Evolutionary conservation across 1,284 basidiomycete genomes (phyloP).

Genomic region (Coniferiporia sulphurascens): DNA sequence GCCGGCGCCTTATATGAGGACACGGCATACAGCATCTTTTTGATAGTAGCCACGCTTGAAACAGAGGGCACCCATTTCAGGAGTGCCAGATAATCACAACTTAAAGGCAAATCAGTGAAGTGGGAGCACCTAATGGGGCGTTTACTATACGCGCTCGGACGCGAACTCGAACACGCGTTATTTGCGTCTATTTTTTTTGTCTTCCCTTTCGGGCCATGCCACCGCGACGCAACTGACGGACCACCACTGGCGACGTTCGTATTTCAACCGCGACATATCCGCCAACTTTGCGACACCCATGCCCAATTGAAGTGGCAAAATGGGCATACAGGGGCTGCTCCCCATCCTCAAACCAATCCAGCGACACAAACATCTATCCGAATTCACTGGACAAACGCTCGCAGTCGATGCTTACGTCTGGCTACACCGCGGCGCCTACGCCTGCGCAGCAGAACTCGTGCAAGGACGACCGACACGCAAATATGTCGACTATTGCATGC

Average conservation of each 20-base stretch:
- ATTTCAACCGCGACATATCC: neutral
- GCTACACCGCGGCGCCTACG: slow-evolving; percentile 93
- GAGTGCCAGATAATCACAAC: too few species aligned
- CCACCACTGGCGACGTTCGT: neutral
- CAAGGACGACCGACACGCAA: slow-evolving; percentile 79
- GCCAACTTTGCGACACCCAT: neutral
- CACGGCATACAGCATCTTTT: too few species aligned
- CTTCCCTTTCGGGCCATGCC: neutral
- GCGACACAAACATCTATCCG: slow-evolving; percentile 69
- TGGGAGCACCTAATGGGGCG: too few species aligned
- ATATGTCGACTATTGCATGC: slow-evolving; percentile 97
- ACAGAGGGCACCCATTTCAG: too few species aligned
- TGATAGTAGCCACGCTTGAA: too few species aligned
- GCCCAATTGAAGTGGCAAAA: slow-evolving; percentile 27
- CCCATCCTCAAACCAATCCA: slow-evolving; percentile 92
- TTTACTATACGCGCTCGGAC: neutral
- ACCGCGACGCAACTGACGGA: neutral
- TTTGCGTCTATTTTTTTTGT: neutral
- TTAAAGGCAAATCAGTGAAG: too few species aligned
- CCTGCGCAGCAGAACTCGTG: slow-evolving; percentile 89
- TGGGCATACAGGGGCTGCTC: slow-evolving; percentile 94
- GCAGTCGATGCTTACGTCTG: slow-evolving; percentile 93
- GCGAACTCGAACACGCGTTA: neutral
- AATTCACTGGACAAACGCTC: slow-evolving; percentile 77
- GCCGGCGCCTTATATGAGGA: too few species aligned